Percentiles rank a stretch among this genome's conserved stretches.
Evolutionary conservation across 768 basidiomycete genomes (phyloP).

Genomic region (Suillus subalutaceus): DNA sequence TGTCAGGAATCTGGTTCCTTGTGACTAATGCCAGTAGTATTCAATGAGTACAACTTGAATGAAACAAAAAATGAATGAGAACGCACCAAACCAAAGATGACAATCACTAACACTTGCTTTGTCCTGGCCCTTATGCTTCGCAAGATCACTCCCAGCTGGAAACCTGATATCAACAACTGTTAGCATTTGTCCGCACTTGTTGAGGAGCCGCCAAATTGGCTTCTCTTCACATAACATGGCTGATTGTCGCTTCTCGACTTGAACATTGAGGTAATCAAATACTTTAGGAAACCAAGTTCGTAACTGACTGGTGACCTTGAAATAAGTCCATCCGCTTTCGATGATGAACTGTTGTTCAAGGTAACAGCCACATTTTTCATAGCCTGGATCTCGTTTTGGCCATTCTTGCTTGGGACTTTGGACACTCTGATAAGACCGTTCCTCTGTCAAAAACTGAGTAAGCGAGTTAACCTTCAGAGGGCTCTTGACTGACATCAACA

Average conservation of each 20-base stretch:
- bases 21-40: background rate
- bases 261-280: background rate
- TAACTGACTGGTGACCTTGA: background rate
- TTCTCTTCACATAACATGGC: background rate
- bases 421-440: background rate
- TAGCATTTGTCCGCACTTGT: background rate
- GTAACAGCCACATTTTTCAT: background rate
- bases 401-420: background rate
- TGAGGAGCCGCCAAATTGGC: background rate
- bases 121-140: background rate
- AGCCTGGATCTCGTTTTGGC: background rate
- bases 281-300: background rate
- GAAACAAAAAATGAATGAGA: background rate
- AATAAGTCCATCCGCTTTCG: background rate
- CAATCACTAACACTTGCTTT: background rate
- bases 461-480: too few species aligned
- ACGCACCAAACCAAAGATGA: slow-evolving; percentile 8
- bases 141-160: background rate
- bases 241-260: background rate
- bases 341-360: background rate
- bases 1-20: background rate
- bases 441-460: background rate
- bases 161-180: background rate
- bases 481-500: background rate
- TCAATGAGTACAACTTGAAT: background rate